phyloP scores from a whole-genome alignment of 2,329 filamentous ascomycete genomes.

The Westerdykella sp. region DNA sequence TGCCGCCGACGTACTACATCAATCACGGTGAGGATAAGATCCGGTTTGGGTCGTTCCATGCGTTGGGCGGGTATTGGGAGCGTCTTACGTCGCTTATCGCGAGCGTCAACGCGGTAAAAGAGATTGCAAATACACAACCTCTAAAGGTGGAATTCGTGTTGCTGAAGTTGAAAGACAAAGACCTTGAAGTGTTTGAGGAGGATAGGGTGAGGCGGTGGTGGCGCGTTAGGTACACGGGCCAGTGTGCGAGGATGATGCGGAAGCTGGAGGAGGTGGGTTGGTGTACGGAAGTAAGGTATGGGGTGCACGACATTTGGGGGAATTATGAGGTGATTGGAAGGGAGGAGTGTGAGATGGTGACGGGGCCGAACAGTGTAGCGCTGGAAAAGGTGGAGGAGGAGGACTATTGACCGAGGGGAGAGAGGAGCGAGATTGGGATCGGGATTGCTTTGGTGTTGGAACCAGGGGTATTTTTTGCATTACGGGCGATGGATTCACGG shows the following conservation, averaged over 20 bases:
- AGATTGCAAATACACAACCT: neutral
- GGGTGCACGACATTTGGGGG: too few species aligned
- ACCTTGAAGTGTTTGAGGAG: constrained; percentile 1
- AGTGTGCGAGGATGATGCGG: too few species aligned
- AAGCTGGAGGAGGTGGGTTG: too few species aligned
- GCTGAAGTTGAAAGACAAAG: constrained; percentile 1
- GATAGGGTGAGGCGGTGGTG: neutral
- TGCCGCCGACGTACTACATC: constrained; percentile 3
- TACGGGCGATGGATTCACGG: too few species aligned
- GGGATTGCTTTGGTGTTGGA: too few species aligned
- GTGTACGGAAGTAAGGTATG: too few species aligned
- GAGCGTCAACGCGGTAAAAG: neutral
- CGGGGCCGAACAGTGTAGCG: neutral
- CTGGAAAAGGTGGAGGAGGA: neutral
- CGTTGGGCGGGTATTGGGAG: neutral
- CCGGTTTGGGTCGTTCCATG: neutral
- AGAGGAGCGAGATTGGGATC: neutral
- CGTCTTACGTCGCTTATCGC: neutral
- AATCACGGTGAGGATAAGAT: neutral
- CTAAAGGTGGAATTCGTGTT: neutral
- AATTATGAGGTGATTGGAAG: neutral
- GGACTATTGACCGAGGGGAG: neutral
- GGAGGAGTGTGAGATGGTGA: neutral
- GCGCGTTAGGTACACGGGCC: neutral
- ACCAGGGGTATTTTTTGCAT: too few species aligned